Conservation (phyloP, 352 stramenopile genomes). For the Pythium volutum region DNA sequence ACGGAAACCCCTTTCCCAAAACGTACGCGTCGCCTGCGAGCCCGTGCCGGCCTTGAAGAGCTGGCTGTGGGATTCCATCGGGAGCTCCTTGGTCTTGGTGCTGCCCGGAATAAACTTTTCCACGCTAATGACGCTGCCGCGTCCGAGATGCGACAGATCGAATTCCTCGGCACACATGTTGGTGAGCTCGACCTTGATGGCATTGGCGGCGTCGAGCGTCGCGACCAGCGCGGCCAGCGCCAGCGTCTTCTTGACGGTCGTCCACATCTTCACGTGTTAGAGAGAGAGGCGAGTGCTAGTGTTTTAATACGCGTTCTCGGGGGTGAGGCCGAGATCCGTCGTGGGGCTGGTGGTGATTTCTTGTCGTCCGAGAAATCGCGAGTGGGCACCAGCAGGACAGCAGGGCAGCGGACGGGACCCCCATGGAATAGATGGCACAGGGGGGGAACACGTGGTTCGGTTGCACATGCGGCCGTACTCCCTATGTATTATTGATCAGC, state of each 20-base stretch:
- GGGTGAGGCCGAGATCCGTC: neutral
- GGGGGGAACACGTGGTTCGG: neutral
- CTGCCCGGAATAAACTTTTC: conserved; percentile 17
- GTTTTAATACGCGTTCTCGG: conserved; percentile 6
- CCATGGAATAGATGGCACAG: neutral
- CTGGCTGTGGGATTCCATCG: conserved; percentile 3
- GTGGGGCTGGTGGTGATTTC: neutral
- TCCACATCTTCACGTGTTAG: conserved; percentile 12
- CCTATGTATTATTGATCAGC: no score
- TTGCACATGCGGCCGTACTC: neutral
- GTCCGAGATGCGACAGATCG: conserved; percentile 22
- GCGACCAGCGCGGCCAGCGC: conserved; percentile 4
- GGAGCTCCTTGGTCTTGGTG: conserved; percentile 22
- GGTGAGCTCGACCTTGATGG: conserved; percentile 19
- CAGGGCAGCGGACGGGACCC: no score
- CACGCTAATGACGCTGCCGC: conserved; percentile 7
- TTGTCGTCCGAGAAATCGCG: conserved; percentile 9
- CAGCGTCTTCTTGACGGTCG: conserved; percentile 3
- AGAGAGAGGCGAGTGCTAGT: no score
- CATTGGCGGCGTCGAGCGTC: neutral
- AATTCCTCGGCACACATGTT: conserved; percentile 26
- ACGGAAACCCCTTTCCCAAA: no score
- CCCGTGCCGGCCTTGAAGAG: conserved; percentile 26
- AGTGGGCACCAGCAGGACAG: conserved; percentile 6
- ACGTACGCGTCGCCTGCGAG: conserved; percentile 25